A percentile compares a stretch with the other conserved stretches of the same genome.
Conservation (phyloP, 306 rosid species). For the Senna siamea region DNA sequence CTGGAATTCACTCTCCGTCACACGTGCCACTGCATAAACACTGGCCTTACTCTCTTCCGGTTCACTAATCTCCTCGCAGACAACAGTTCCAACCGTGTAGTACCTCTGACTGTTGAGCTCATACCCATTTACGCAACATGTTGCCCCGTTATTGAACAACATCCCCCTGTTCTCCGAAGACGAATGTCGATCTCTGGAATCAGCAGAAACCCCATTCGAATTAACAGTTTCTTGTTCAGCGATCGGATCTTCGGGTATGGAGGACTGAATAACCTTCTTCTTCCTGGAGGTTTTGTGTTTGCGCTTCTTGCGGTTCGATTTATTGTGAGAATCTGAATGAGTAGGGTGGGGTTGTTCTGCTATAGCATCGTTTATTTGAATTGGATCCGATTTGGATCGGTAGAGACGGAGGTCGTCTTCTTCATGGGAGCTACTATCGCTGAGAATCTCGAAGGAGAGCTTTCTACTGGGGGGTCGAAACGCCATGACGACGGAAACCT, state of each 20-base stretch:
- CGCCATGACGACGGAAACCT: constrained; percentile 55
- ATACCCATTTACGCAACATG: constrained; percentile 42
- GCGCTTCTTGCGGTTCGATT: constrained; percentile 58
- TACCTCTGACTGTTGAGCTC: constrained; percentile 45
- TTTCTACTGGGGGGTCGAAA: constrained; percentile 60
- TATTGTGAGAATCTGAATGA: neutral
- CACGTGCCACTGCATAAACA: constrained; percentile 42
- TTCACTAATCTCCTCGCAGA: constrained; percentile 47
- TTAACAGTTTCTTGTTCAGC: constrained; percentile 14
- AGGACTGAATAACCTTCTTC: constrained; percentile 43
- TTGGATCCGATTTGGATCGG: constrained; percentile 47
- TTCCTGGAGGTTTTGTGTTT: constrained; percentile 54
- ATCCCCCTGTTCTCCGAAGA: neutral
- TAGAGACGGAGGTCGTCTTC: constrained; percentile 38
- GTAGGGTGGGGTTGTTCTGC: constrained; percentile 26
- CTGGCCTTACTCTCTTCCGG: constrained; percentile 44
- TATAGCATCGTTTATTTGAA: constrained; percentile 9
- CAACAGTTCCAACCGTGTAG: constrained; percentile 44
- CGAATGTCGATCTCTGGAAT: constrained; percentile 34
- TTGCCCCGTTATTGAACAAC: constrained; percentile 16
- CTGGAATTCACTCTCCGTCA: constrained; percentile 45
- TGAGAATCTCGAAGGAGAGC: constrained; percentile 76
- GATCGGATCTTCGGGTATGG: constrained; percentile 54
- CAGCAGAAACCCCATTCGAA: constrained; percentile 28
- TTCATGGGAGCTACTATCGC: constrained; percentile 39